Conservation (phyloP, 768 basidiomycete genomes). For the Podaxis sp. region DNA sequence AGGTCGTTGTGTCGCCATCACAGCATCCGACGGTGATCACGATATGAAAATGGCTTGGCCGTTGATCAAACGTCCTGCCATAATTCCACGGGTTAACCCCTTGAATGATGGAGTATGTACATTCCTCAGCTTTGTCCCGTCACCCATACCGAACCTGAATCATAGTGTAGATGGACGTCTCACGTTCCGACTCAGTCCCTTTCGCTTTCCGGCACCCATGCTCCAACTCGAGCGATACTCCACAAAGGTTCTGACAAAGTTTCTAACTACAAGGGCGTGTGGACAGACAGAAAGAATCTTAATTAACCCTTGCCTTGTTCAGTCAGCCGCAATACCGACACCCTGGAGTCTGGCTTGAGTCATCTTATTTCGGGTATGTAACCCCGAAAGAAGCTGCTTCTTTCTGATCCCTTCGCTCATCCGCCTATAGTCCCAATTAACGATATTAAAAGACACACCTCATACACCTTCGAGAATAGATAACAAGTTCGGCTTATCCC, state of each 20-base stretch:
- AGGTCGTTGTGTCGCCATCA: background rate
- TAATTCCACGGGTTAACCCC: background rate
- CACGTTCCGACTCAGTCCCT: background rate
- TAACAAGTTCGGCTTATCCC: slow-evolving; percentile 1
- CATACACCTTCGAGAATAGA: slow-evolving; percentile 2
- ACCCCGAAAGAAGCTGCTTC: slow-evolving; percentile 4
- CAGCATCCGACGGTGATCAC: slow-evolving; percentile 3
- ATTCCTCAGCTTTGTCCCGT: background rate
- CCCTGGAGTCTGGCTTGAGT: slow-evolving; percentile 4
- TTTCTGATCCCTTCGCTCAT: slow-evolving; percentile 2
- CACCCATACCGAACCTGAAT: background rate
- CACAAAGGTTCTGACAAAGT: background rate
- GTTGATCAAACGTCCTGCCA: background rate
- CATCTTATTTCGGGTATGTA: slow-evolving; percentile 11
- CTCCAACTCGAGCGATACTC: background rate
- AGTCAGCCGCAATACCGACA: background rate
- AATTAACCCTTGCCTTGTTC: slow-evolving; percentile 4
- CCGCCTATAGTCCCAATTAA: background rate
- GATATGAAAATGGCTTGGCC: background rate
- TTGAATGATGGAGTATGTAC: background rate
- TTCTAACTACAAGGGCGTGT: slow-evolving; percentile 1
- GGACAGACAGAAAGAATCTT: background rate
- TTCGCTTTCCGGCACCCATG: background rate
- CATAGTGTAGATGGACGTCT: background rate
- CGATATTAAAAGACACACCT: slow-evolving; percentile 6